These are phyloP conservation scores for Streptanthus diversifolius DNA, from an alignment of 345 rosid species.

Conservation along the genomic window DNA sequence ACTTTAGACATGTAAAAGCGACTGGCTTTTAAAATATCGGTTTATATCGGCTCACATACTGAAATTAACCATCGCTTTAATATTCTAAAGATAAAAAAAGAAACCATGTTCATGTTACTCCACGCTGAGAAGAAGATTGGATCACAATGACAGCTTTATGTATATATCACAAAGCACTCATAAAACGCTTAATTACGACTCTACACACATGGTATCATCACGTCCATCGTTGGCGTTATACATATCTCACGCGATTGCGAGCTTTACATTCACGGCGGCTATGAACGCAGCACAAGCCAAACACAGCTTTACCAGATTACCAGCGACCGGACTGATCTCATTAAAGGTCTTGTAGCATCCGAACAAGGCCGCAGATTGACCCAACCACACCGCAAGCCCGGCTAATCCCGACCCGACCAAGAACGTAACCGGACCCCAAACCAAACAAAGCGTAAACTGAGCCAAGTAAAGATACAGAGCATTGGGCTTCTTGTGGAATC, in stretches of 20 bases:
- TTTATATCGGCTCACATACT: neutral
- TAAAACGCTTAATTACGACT: neutral
- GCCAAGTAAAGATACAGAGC: slow-evolving; percentile 55
- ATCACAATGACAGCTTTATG: slow-evolving; percentile 1
- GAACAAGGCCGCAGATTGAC: slow-evolving; percentile 42
- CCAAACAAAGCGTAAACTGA: slow-evolving; percentile 47
- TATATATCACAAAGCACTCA: slow-evolving; percentile 14
- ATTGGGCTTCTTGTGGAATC: slow-evolving; percentile 58
- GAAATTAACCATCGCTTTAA: neutral
- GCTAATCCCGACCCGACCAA: slow-evolving; percentile 42
- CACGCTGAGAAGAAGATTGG: neutral
- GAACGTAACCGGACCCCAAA: slow-evolving; percentile 58
- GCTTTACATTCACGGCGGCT: slow-evolving; percentile 59
- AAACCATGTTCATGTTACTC: neutral
- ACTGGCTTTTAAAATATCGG: neutral
- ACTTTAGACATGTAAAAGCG: no score
- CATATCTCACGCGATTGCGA: slow-evolving; percentile 23
- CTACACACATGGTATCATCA: slow-evolving; percentile 3
- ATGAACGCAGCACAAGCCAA: slow-evolving; percentile 71
- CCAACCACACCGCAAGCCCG: slow-evolving; percentile 48
- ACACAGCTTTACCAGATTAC: slow-evolving; percentile 68
- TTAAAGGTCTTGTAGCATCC: slow-evolving; percentile 57
- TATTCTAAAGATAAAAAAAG: no score
- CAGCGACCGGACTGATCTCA: slow-evolving; percentile 61
- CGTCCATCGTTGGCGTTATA: neutral